These are phyloP conservation scores for Conticribra guillardii DNA, from an alignment of 108 stramenopile genomes.

Conservation along the genomic window DNA sequence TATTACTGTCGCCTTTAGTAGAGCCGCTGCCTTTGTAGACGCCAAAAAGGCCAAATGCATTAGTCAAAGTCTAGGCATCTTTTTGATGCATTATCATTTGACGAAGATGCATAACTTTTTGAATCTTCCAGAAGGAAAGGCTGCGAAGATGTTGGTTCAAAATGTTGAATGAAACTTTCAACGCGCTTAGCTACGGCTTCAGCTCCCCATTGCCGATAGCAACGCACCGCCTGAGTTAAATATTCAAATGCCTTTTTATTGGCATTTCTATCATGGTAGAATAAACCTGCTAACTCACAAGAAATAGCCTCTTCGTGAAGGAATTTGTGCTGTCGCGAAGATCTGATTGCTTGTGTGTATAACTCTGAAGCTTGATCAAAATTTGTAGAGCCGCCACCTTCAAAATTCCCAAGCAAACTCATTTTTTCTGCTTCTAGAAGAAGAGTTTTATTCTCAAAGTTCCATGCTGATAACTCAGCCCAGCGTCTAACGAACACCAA, in stretches of 20 bases:
- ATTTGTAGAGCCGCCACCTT: too few relatives aligned
- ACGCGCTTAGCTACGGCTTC: not conserved
- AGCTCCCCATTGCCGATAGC: not conserved
- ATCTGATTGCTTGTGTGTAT: not conserved
- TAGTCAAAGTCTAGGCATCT: too few relatives aligned
- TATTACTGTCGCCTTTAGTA: too few relatives aligned
- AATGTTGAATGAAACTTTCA: not conserved
- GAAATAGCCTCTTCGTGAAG: not conserved
- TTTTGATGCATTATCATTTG: too few relatives aligned
- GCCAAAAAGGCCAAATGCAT: too few relatives aligned
- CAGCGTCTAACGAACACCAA: not conserved
- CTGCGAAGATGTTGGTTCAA: not conserved
- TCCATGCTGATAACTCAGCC: not conserved
- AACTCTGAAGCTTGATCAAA: not conserved
- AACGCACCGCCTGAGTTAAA: not conserved
- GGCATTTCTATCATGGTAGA: not conserved
- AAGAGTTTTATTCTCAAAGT: slow-evolving; percentile 9
- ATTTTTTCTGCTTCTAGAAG: slow-evolving; percentile 5
- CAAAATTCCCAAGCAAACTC: slow-evolving; percentile 1
- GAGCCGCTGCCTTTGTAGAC: too few relatives aligned
- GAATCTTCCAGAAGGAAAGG: not conserved
- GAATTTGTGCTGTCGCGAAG: not conserved
- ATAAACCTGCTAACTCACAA: not conserved
- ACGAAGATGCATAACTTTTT: too few relatives aligned
- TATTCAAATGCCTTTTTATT: not conserved